phyloP scores from a whole-genome alignment of 108 stramenopile species.

The Skeletonema potamos region DNA sequence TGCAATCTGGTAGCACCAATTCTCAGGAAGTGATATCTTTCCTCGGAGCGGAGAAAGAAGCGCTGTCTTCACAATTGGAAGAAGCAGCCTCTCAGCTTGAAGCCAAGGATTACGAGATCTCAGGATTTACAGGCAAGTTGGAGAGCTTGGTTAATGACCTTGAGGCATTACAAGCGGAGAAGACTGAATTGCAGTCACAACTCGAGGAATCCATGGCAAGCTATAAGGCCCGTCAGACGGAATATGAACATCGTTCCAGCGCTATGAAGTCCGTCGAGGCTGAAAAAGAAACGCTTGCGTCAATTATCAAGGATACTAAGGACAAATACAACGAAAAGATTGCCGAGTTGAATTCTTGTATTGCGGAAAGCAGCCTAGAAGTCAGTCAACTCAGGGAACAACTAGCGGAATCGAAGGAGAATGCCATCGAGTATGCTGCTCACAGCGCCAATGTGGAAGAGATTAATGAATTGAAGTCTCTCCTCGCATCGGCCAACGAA shows the following conservation, averaged over 20 bases:
- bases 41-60: neutral
- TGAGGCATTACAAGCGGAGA: neutral
- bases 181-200: conserved; percentile 12
- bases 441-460: conserved; percentile 31
- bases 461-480: conserved; percentile 59
- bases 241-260: conserved; percentile 2
- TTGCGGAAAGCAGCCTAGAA: conserved; percentile 6
- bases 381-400: neutral
- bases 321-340: neutral
- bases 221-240: conserved; percentile 9
- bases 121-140: neutral
- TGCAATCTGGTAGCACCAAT: neutral
- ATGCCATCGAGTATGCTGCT: conserved; percentile 2
- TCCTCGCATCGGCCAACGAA: conserved; percentile 57
- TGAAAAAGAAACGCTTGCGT: neutral
- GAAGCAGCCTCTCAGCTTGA: conserved; percentile 33
- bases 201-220: conserved; percentile 8
- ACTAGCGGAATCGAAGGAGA: neutral
- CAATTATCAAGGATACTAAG: conserved; percentile 3
- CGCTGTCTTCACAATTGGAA: neutral
- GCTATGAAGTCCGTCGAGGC: neutral
- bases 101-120: conserved; percentile 23
- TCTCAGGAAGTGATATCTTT: neutral
- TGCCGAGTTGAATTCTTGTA: neutral
- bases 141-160: conserved; percentile 5